Evolutionary conservation across 805 yeast genomes (phyloP), one percentile per base, ranked within the genome.

Genomic region (Cyberlindnera bimundalis): DNA sequence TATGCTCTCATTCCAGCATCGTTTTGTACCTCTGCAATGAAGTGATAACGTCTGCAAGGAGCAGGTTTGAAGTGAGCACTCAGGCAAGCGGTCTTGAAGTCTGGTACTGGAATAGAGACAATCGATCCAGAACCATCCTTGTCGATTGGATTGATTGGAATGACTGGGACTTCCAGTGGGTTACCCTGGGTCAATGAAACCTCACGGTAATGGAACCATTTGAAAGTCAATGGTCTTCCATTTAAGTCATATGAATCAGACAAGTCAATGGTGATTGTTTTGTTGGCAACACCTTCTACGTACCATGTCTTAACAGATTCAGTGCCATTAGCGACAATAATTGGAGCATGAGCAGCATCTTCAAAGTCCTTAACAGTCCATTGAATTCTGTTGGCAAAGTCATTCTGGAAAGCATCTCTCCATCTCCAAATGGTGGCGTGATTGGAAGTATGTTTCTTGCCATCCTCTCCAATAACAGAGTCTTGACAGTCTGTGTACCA

Each of bases 381-480:
- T 40, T 58, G 61, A 46, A 60, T 59, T 50, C 65, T 53, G 6
- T 51, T 50, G 3, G 58, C 64, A 45, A 61, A 61, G 41, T 57
- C 62, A 25, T 46, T 45, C 34, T 61, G 64, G 40, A 38, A 59
- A 3, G 55, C 62, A 4, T 53, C 53, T 49, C 65, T 57, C 64
- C 62, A 59, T 50, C 62, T 59, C 66, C 66, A 61, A 29, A 61
- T 58, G 1, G 62, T 50, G 6, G 60, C 65, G 24, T 57, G 47
- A 39, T 18, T 52, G 10, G 24, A 21, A 21, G 24, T 33, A 26
- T 49, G 56, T 26, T 48, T 43, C 17, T 13, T 17, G 17, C 42
- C 42, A 13, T 39, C 37, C 19, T 17, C 16, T 13, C 42, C 42
- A 17, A 33, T 18, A 17, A 26, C 42, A 24, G 6, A 15, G 39